Evolutionary conservation across 2,329 filamentous ascomycete genomes (phyloP).

Genomic region (Thelonectria olida): DNA sequence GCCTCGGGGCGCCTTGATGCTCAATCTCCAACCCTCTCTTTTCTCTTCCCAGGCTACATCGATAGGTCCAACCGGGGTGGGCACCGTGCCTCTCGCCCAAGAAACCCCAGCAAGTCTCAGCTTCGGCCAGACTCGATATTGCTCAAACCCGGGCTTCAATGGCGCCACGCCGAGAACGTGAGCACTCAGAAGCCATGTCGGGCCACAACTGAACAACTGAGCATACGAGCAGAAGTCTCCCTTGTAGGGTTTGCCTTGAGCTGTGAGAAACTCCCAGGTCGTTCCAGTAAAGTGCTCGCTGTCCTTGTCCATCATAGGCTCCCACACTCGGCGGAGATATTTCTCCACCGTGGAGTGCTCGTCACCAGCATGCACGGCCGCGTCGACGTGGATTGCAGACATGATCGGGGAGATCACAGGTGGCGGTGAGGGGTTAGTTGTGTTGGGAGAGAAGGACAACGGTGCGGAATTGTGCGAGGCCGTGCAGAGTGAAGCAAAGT

Average conservation of each 20-base stretch:
- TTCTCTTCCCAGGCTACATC: background rate
- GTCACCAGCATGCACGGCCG: background rate
- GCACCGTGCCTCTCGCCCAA: slow-evolving; percentile 5
- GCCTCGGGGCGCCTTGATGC: background rate
- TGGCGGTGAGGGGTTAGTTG: background rate
- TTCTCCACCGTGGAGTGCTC: background rate
- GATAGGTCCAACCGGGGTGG: background rate
- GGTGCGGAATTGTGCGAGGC: slow-evolving; percentile 8
- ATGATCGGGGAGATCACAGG: slow-evolving; percentile 12
- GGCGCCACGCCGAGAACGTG: slow-evolving; percentile 5
- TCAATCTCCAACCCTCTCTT: background rate
- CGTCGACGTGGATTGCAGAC: slow-evolving; percentile 2
- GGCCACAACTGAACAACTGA: slow-evolving; percentile 3
- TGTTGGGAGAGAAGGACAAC: slow-evolving; percentile 1
- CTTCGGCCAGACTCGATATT: slow-evolving; percentile 2
- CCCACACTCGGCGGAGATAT: slow-evolving; percentile 5
- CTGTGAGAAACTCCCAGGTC: slow-evolving; percentile 10
- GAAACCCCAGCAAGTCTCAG: background rate
- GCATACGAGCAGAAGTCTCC: slow-evolving; percentile 6
- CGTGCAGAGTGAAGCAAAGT: background rate
- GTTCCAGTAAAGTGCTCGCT: slow-evolving; percentile 9
- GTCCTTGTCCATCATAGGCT: slow-evolving; percentile 1
- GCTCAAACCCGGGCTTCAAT: background rate
- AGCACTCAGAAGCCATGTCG: slow-evolving; percentile 2
- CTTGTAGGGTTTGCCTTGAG: slow-evolving; percentile 3